Base-by-base conservation (phyloP, 1,284 basidiomycete genomes). In the Fomitiporia mediterranea region DNA sequence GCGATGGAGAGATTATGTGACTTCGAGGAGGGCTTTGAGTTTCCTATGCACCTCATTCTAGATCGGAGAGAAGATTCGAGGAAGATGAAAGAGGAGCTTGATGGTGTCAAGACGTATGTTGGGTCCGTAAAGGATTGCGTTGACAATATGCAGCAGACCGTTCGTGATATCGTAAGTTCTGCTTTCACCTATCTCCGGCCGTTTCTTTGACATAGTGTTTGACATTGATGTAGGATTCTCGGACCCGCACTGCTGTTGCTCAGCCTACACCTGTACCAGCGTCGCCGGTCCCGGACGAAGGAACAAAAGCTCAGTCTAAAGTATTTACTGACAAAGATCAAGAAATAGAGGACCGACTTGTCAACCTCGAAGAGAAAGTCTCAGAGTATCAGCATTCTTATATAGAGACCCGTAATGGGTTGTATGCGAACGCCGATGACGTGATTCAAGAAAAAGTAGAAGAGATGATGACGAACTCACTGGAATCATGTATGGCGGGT, bases 1-100 rank as follows among this genome's bases (percentile, higher is more conserved):
- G 47, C 44, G 13, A 9, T 58, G 13, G 28, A 32, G 17, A 23
- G n/a, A 23, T 37, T 58, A 11, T 32, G 39, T 34, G 27, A 4
- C 11, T 40, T 50, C 32, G 56, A 58, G 32, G 47, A 53, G 11
- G 28, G 47, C 21, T 54, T 58, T 35, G 56, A 54, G 21, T 58
- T 58, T 23, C 51, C 52, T 1, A 30, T 58, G 15, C 21, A 51
- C 8, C 19, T 30, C 13, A 27, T 57, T 6, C 40, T 28, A n/a
- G 23, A 23, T 17, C 42, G 39, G 17, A 25, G 35, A 15, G 40
- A 21, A 39, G 43, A 42, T n/a, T 3, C 28, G 19, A 46, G 3
- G 27, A n/a, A 53, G 32, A 44, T 46, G 21, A 42, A 34, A 17
- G 23, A 44, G n/a, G 40, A 46, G 30, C 13, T 44, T 6, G 9